A percentile compares a stretch with the other conserved stretches of the same genome.
These are phyloP conservation scores for Globisporangium echinulatum DNA, from an alignment of 352 stramenopile genomes.

Conservation along the genomic window DNA sequence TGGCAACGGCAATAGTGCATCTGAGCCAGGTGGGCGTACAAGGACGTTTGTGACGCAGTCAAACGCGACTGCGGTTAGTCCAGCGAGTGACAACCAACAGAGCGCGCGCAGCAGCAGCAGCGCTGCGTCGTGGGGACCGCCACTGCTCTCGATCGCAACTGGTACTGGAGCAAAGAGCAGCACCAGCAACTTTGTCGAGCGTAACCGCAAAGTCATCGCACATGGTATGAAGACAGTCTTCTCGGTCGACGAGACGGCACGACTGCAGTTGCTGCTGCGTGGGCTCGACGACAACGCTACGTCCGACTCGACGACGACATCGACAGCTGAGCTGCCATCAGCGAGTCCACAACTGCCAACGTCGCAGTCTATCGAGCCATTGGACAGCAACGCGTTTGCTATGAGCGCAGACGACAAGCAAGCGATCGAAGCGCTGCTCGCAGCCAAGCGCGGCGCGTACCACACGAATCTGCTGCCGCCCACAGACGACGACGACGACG, in stretches of 20 bases:
- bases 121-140: background rate
- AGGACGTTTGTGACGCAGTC: background rate
- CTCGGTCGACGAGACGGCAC: constrained; percentile 46
- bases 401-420: constrained; percentile 29
- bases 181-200: constrained; percentile 39
- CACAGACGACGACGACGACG: constrained; percentile 5
- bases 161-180: background rate
- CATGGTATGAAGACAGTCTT: constrained; percentile 48
- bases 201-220: constrained; percentile 41
- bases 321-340: constrained; percentile 1
- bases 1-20: background rate
- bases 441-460: constrained; percentile 27
- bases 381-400: constrained; percentile 29
- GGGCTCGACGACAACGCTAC: constrained; percentile 3
- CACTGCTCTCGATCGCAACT: background rate
- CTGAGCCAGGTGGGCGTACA: too few relatives aligned
- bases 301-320: background rate
- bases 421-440: constrained; percentile 44
- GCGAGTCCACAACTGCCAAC: background rate
- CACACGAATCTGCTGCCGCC: constrained; percentile 20
- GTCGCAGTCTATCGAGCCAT: background rate
- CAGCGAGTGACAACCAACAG: background rate
- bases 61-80: background rate
- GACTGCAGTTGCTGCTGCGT: constrained; percentile 30
- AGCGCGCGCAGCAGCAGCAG: constrained; percentile 4